Conservation (phyloP, 2,329 filamentous ascomycete species). For the Periconia macrospinosa region DNA sequence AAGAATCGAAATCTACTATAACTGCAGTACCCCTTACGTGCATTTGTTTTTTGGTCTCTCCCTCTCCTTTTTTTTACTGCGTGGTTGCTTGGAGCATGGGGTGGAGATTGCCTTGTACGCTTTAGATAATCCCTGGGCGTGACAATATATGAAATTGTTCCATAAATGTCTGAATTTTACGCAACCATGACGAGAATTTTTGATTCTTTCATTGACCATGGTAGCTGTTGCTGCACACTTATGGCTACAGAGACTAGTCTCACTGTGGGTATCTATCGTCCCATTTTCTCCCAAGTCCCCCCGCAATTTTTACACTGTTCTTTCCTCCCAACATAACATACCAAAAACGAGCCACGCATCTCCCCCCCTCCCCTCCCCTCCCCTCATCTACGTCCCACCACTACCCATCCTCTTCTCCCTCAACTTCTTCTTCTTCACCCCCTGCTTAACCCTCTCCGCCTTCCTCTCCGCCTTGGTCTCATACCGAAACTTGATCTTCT, state of each 20-base stretch:
- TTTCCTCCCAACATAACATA: too few species aligned
- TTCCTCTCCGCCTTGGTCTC: conserved; percentile 84
- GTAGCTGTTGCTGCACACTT: too few species aligned
- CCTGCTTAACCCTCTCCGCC: conserved; percentile 62
- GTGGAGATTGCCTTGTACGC: conserved; percentile 20
- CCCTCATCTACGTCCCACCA: neutral
- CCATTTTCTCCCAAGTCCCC: too few species aligned
- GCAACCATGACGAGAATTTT: neutral
- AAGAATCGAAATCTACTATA: conserved; percentile 18
- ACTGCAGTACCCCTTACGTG: conserved; percentile 21
- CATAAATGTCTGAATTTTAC: neutral
- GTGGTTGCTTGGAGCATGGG: conserved; percentile 26
- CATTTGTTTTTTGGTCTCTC: conserved; percentile 23
- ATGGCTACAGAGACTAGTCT: too few species aligned
- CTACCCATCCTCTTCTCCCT: conserved; percentile 60
- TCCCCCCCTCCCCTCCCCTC: neutral
- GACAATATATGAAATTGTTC: conserved; percentile 27
- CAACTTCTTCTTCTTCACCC: conserved; percentile 69
- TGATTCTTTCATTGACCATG: too few species aligned
- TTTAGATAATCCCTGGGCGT: conserved; percentile 37
- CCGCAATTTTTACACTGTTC: too few species aligned
- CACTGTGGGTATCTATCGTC: too few species aligned
- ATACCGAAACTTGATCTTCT: conserved; percentile 91
- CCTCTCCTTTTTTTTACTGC: conserved; percentile 11
- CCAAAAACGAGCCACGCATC: conserved; percentile 2